These are phyloP conservation scores for Verticillium dahliae DNA, from an alignment of 2,329 filamentous ascomycete species.

Conservation along the genomic window DNA sequence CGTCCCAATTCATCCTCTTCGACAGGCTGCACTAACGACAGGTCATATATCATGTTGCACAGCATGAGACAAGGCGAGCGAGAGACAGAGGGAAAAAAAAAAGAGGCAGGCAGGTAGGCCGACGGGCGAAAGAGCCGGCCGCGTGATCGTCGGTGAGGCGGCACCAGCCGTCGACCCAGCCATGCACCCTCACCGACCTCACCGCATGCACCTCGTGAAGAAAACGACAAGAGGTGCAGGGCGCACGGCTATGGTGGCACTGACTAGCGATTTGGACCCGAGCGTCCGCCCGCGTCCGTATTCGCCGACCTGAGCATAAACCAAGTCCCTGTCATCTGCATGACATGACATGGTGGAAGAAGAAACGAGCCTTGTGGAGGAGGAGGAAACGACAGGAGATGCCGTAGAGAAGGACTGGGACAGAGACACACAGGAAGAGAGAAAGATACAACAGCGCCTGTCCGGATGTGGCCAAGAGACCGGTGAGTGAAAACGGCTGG, in stretches of 20 bases:
- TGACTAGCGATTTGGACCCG: background rate
- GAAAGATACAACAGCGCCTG: background rate
- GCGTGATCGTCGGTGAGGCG: background rate
- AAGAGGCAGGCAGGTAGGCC: too few species aligned
- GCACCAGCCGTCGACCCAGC: background rate
- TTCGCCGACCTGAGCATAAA: background rate
- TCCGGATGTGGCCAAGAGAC: background rate
- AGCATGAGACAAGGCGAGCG: background rate
- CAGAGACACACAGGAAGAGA: too few species aligned
- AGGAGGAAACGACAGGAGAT: background rate
- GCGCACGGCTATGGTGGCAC: background rate
- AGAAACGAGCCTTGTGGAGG: background rate
- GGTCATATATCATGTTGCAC: background rate
- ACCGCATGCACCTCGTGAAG: background rate
- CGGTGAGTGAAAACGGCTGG: background rate
- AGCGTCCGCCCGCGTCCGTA: background rate
- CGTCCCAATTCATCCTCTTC: background rate
- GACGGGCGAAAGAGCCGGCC: background rate
- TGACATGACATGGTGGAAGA: background rate
- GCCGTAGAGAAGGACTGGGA: background rate
- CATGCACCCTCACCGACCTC: background rate
- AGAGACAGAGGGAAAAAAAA: background rate
- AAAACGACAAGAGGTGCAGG: background rate
- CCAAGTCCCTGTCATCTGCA: background rate
- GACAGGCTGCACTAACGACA: background rate